These are phyloP conservation scores for Phaeophleospora eucalypticola DNA, from an alignment of 2,329 filamentous ascomycete species.

Conservation along the genomic window DNA sequence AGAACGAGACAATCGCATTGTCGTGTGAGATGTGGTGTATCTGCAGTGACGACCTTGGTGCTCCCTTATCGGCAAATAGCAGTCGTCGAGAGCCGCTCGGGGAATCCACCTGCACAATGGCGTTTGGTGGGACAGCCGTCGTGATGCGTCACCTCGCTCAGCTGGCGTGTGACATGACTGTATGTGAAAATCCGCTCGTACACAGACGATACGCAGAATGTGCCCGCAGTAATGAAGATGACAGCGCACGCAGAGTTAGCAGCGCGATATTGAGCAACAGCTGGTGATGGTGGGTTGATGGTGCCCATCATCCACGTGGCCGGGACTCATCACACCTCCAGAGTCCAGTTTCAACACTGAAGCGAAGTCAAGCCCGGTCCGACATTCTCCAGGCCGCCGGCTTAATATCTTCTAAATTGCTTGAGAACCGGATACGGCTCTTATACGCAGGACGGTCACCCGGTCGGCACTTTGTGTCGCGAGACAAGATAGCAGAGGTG, in stretches of 20 bases:
- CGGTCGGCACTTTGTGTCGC: not conserved
- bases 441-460: no score
- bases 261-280: not conserved
- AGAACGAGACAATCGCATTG: conserved; percentile 1
- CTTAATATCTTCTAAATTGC: conserved; percentile 5
- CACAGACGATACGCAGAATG: no score
- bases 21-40: not conserved
- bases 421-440: not conserved
- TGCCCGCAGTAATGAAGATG: not conserved
- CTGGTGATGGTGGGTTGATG: not conserved
- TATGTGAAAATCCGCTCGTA: not conserved
- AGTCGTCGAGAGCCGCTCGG: not conserved
- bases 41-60: not conserved
- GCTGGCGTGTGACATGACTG: not conserved
- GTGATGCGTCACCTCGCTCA: not conserved
- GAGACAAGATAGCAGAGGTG: no score
- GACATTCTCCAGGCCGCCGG: conserved; percentile 5
- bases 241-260: not conserved
- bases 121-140: not conserved
- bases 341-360: no score
- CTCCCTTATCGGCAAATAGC: not conserved
- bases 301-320: no score
- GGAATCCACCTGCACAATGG: not conserved
- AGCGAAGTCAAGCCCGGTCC: conserved; percentile 2
- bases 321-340: no score